Conservation (phyloP, 768 basidiomycete species). For the Hortiboletus campestris region DNA sequence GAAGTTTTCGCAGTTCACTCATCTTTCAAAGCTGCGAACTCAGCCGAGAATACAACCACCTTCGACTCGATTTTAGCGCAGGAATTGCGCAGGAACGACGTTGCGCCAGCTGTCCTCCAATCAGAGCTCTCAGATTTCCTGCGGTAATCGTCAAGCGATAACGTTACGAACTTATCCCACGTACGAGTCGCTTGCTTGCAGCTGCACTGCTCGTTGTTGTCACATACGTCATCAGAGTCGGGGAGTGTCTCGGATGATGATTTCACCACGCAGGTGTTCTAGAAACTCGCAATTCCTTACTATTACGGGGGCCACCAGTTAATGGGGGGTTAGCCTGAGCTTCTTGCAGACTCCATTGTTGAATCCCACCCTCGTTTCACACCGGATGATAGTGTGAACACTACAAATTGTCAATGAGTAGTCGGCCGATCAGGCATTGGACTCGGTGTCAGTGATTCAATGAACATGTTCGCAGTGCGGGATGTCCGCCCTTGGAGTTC, state of each 20-base stretch:
- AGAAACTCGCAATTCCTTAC: not conserved
- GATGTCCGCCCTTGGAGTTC: not conserved
- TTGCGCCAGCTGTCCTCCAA: too few relatives aligned
- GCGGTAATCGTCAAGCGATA: too few relatives aligned
- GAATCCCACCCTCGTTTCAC: not conserved
- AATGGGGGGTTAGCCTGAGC: not conserved
- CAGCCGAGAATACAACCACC: too few relatives aligned
- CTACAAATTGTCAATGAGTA: too few relatives aligned
- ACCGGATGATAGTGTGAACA: not conserved
- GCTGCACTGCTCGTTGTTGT: slow-evolving; percentile 10
- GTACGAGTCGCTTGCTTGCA: slow-evolving; percentile 2
- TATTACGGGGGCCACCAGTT: not conserved
- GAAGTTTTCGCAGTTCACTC: not conserved
- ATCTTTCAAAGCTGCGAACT: not conserved
- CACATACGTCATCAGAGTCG: not conserved
- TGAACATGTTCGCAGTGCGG: not conserved
- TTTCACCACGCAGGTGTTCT: slow-evolving; percentile 1
- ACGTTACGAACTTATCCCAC: too few relatives aligned
- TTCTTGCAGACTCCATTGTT: too few relatives aligned
- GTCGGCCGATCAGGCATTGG: too few relatives aligned
- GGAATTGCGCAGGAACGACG: too few relatives aligned
- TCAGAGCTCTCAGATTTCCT: too few relatives aligned
- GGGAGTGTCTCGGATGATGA: slow-evolving; percentile 4
- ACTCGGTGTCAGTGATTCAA: not conserved
- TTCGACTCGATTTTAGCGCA: too few relatives aligned